Percentiles rank a stretch among this genome's conserved stretches.
Evolutionary conservation across 139 green algal genomes (phyloP).

Genomic region (Desmodesmus armatus): DNA sequence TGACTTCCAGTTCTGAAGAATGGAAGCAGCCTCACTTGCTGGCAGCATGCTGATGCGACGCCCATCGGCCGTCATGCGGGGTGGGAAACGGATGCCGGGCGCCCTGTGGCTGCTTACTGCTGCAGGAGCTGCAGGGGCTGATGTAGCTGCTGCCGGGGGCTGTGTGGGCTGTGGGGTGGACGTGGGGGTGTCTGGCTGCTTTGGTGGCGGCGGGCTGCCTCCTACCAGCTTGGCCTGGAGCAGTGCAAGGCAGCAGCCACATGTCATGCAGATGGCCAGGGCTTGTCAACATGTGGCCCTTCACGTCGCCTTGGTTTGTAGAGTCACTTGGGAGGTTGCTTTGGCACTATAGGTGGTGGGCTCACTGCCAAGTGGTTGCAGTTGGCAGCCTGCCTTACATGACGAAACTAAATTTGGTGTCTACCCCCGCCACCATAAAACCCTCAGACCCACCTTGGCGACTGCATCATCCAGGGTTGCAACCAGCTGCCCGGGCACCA

Average conservation of each 20-base stretch:
- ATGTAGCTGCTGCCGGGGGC: conserved; percentile 9
- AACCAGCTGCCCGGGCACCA: conserved; percentile 49
- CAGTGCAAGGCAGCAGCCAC: neutral
- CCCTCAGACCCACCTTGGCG: conserved; percentile 4
- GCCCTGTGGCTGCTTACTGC: neutral
- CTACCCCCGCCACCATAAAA: too few relatives aligned
- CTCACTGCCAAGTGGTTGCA: too few relatives aligned
- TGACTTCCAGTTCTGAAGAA: neutral
- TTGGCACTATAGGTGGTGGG: too few relatives aligned
- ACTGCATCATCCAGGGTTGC: conserved; percentile 49
- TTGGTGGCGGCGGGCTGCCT: neutral
- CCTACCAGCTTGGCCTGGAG: conserved; percentile 21
- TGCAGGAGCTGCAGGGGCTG: neutral
- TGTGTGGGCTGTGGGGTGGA: neutral
- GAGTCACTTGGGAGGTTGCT: too few relatives aligned
- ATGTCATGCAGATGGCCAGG: too few relatives aligned
- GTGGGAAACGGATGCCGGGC: conserved; percentile 54
- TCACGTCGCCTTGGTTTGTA: too few relatives aligned
- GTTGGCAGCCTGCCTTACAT: too few relatives aligned
- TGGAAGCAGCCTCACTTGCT: conserved; percentile 37
- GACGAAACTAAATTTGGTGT: too few relatives aligned
- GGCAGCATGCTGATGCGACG: conserved; percentile 54
- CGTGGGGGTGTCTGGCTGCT: neutral
- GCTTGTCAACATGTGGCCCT: too few relatives aligned
- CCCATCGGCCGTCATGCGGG: conserved; percentile 40